Conservation (phyloP, 1,284 basidiomycete species). For the Amylostereum areolatum region DNA sequence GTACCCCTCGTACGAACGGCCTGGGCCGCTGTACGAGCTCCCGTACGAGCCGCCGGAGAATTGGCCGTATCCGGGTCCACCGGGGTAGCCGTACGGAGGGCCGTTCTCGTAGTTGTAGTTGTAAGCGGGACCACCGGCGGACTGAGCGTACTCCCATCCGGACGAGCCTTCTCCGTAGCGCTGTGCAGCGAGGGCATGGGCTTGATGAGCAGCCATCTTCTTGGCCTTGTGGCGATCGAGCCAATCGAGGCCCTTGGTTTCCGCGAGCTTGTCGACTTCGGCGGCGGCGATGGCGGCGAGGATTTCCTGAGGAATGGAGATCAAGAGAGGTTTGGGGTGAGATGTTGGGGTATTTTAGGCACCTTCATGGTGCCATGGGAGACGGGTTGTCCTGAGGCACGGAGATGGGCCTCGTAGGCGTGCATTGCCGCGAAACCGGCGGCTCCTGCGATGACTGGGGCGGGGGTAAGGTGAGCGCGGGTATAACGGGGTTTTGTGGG, state of each 20-base stretch:
- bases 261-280: conserved; percentile 21
- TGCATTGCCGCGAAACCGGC: conserved; percentile 22
- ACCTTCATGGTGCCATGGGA: conserved; percentile 18
- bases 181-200: conserved; percentile 1
- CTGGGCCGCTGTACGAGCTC: conserved; percentile 4
- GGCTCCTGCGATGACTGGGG: conserved; percentile 19
- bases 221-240: conserved; percentile 19
- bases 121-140: background rate
- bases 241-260: conserved; percentile 21
- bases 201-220: conserved; percentile 4
- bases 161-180: background rate
- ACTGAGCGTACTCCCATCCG: conserved; percentile 2
- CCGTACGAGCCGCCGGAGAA: too few relatives aligned
- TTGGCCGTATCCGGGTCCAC: conserved; percentile 13
- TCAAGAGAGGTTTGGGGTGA: background rate
- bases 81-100: conserved; percentile 10
- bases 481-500: background rate
- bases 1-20: background rate
- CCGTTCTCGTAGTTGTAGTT: background rate
- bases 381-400: conserved; percentile 18
- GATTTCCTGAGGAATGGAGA: conserved; percentile 13
- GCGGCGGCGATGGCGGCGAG: conserved; percentile 21
- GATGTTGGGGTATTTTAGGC: background rate
- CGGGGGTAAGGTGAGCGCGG: background rate
- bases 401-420: conserved; percentile 20